phyloP scores from a whole-genome alignment of 805 yeast species.

The Phaffomyces opuntiae region DNA sequence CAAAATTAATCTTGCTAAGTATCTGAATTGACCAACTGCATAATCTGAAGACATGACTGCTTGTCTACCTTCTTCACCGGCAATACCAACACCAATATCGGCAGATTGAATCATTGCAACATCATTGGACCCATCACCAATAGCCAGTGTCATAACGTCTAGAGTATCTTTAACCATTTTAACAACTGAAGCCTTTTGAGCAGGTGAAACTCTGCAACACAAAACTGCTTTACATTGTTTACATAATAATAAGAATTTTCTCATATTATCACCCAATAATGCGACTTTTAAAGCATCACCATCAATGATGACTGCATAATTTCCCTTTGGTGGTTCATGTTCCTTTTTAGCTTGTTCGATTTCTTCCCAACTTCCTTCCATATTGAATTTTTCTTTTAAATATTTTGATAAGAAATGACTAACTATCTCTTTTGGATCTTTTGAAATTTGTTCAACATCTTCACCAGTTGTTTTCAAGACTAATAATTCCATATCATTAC shows the following conservation, averaged over 20 bases:
- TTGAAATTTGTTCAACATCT: conserved; percentile 40
- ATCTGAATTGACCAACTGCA: conserved; percentile 80
- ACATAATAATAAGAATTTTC: conserved; percentile 63
- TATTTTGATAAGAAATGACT: conserved; percentile 37
- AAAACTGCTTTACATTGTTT: conserved; percentile 77
- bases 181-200: conserved; percentile 82
- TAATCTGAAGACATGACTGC: conserved; percentile 87
- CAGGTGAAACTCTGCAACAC: conserved; percentile 85
- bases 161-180: conserved; percentile 66
- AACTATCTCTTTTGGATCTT: conserved; percentile 28
- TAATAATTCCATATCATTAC: conserved; percentile 68
- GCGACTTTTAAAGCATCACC: conserved; percentile 69
- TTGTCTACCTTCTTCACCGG: conserved; percentile 88
- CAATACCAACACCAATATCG: conserved; percentile 83
- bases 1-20: conserved; percentile 53
- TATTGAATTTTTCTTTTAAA: conserved; percentile 41
- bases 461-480: conserved; percentile 56
- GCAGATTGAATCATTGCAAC: conserved; percentile 91
- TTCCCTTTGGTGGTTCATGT: conserved; percentile 63
- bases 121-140: conserved; percentile 87
- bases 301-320: conserved; percentile 67
- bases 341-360: conserved; percentile 43
- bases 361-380: conserved; percentile 56
- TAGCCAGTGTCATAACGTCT: conserved; percentile 78
- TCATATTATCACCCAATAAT: conserved; percentile 35